Conservation (phyloP, 345 rosid species). For the Noccaea bulbosa region DNA sequence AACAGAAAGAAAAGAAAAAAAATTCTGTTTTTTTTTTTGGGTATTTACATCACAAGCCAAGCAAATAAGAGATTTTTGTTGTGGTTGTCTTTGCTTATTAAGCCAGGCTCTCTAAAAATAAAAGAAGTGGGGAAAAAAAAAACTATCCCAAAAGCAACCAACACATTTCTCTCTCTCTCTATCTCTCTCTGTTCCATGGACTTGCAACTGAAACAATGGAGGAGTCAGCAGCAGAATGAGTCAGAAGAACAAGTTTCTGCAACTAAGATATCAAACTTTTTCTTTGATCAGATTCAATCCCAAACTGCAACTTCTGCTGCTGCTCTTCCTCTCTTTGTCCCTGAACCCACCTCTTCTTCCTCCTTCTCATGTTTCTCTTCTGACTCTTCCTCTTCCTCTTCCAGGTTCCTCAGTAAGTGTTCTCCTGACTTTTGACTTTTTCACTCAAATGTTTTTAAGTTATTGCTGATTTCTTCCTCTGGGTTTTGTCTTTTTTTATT, state of each 20-base stretch:
- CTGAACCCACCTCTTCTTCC: constrained; percentile 52
- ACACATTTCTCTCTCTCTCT: constrained; percentile 41
- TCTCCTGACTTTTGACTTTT: constrained; percentile 3
- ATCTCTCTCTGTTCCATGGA: constrained; percentile 57
- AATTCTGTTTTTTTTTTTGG: constrained; percentile 39
- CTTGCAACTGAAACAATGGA: constrained; percentile 92
- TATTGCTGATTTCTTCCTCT: constrained; percentile 3
- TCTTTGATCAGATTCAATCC: constrained; percentile 52
- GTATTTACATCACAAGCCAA: constrained; percentile 38
- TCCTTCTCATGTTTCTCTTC: constrained; percentile 57
- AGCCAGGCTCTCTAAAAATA: constrained; percentile 36
- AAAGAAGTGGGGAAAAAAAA: constrained; percentile 30
- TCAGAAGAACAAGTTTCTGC: constrained; percentile 62
- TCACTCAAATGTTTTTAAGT: constrained; percentile 23
- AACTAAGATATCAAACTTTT: constrained; percentile 74
- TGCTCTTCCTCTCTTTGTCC: constrained; percentile 67
- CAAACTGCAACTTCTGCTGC: constrained; percentile 58
- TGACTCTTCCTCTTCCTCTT: constrained; percentile 43
- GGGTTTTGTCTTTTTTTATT: constrained; percentile 1
- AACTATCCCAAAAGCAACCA: constrained; percentile 46
- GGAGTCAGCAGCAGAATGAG: constrained; percentile 59
- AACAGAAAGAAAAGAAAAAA: neutral
- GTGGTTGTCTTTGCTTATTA: constrained; percentile 42
- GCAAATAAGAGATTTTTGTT: constrained; percentile 37
- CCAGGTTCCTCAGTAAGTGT: constrained; percentile 57